Evolutionary conservation across 148 eudicot species (phyloP).

Genomic region (Chenopodium berlandieri): DNA sequence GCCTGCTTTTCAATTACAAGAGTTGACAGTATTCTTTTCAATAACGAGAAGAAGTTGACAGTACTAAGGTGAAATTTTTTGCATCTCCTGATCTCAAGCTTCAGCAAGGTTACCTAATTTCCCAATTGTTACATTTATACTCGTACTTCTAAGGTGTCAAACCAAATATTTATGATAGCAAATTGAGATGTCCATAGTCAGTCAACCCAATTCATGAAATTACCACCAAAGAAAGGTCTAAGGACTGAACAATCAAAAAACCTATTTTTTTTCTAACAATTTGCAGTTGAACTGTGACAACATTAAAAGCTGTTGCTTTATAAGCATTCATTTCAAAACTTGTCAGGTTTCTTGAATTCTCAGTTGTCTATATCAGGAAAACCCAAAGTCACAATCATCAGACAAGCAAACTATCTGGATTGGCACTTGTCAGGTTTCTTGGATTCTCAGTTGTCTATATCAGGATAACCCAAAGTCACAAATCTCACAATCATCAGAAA

Average conservation of each 20-base stretch:
- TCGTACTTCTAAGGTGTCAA: no score
- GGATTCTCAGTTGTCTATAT: background rate
- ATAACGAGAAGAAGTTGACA: no score
- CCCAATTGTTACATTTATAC: no score
- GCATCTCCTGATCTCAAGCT: no score
- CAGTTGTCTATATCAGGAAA: background rate
- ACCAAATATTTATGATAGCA: background rate
- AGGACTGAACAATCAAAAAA: no score
- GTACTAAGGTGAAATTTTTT: no score
- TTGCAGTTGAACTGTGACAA: background rate
- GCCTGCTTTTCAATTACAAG: background rate
- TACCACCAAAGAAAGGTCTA: background rate
- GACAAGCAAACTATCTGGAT: background rate
- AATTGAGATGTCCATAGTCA: background rate
- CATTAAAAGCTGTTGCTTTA: background rate
- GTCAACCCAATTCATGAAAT: conserved; percentile 2
- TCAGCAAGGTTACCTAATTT: no score
- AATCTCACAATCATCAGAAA: background rate
- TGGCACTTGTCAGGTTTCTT: background rate
- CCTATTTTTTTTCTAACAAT: no score
- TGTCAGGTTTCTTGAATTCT: background rate
- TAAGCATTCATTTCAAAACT: background rate
- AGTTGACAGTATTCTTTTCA: no score
- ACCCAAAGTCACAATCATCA: background rate
- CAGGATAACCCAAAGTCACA: background rate